These are phyloP conservation scores for bread wheat (Triticum aestivum) DNA, from an alignment of 176 grass and related monocot genomes.

Conservation along the genomic window DNA sequence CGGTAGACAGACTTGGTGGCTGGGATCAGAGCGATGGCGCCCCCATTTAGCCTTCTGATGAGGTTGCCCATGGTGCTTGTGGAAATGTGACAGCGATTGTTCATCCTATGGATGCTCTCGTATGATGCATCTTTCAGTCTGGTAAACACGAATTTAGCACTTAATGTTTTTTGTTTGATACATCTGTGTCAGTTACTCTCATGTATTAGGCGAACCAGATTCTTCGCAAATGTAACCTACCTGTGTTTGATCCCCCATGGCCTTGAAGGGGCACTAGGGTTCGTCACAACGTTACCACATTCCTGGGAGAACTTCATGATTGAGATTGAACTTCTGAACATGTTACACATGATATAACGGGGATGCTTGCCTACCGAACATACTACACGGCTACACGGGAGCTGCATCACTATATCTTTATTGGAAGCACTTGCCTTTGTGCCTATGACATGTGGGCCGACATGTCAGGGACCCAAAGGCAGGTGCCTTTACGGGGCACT, in stretches of 20 bases:
- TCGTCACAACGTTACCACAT: neutral
- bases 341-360: neutral
- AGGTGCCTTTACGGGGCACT: too few species aligned
- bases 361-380: neutral
- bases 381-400: neutral
- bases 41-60: neutral
- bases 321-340: neutral
- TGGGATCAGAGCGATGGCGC: conserved; percentile 47
- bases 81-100: neutral
- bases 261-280: neutral
- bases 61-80: neutral
- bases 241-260: neutral
- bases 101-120: neutral
- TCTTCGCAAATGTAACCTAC: neutral
- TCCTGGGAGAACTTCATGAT: too few species aligned
- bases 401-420: neutral
- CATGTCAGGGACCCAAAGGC: too few species aligned
- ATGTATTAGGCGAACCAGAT: neutral
- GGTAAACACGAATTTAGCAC: neutral
- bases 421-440: neutral
- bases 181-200: neutral
- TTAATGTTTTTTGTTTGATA: neutral
- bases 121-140: neutral
- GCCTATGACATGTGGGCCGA: too few species aligned
- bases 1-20: conserved; percentile 54